Base-by-base conservation (phyloP, 1,284 basidiomycete species). In the Psilocybe mexicana region DNA sequence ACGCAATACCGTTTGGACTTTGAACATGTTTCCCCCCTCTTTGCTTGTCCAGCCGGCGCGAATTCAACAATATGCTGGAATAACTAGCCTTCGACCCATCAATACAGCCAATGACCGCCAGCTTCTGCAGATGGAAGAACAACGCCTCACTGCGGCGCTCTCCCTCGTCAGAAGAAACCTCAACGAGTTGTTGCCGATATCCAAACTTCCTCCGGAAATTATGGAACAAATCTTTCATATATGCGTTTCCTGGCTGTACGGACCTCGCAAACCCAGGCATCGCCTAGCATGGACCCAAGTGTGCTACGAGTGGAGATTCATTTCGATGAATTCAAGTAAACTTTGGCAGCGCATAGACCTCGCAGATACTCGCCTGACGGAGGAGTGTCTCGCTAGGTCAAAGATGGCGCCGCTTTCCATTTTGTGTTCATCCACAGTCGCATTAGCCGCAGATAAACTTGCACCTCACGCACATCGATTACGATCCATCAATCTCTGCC, bases 261-360 rank as follows among this genome's bases (percentile, higher is more conserved):
- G 55, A 35, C 57, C 57, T 25, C 65, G 63, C 33, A 70, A 68
- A 51, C 66, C 70, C 5, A 61, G 59, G 50, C 63, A 71, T 47
- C 67, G 63, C 18, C 65, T 77, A 2, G 71, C 73, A 2, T 76
- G 72, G 72, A 72, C 72, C 4, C 72, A 76, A 55, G 74, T 75
- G n/a, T 76, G 73, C 59, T 64, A 67, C 7, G 57, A 53, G 23
- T 77, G 75, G 75, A 68, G 70, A 6, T 50, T 47, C 44, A 63
- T 73, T 26, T 69, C 74, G 2, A 56, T 72, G 30, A 64, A 65
- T 47, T 71, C 72, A 6, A 61, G 70, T n/a, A 63, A 71, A 8
- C 70, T 76, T 35, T 76, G 75, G 75, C 67, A 65, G 12, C 63
- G 57, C 51, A 74, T 76, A 53, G 73, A 76, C 62, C 67, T 77